phyloP scores from a whole-genome alignment of 1,139 yeast species.

The Eremothecium cymbalariae region DNA sequence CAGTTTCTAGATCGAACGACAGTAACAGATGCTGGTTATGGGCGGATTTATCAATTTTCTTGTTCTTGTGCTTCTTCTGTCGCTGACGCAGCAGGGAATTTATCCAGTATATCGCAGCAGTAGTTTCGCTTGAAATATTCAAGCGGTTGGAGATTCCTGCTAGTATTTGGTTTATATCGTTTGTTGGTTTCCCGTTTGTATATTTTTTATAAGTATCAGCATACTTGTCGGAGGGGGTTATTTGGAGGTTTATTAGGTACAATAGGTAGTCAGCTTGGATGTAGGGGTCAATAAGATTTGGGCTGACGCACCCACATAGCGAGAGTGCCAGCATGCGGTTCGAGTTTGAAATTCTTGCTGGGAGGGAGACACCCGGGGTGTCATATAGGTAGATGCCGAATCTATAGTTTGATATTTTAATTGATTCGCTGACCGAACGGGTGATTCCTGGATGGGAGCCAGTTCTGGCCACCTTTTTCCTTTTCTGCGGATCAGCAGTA shows the following conservation, averaged over 20 bases:
- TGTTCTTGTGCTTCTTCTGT: too few relatives aligned
- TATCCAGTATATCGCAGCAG: conserved; percentile 61
- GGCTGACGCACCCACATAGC: conserved; percentile 70
- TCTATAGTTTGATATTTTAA: conserved; percentile 54
- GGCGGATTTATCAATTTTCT: too few relatives aligned
- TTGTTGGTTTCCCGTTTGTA: conserved; percentile 56
- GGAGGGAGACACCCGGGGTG: conserved; percentile 89
- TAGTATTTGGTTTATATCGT: conserved; percentile 57
- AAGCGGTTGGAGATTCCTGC: conserved; percentile 43
- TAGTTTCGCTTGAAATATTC: conserved; percentile 43
- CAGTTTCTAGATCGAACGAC: too few relatives aligned
- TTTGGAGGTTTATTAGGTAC: conserved; percentile 61
- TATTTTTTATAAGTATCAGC: conserved; percentile 30
- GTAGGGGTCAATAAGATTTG: conserved; percentile 67
- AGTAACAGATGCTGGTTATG: too few relatives aligned
- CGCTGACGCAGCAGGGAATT: too few relatives aligned
- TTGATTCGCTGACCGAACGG: conserved; percentile 66
- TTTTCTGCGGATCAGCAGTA: conserved; percentile 24
- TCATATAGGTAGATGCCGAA: conserved; percentile 64
- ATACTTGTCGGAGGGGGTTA: conserved; percentile 27
- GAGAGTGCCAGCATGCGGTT: conserved; percentile 72
- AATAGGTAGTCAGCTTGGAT: conserved; percentile 81
- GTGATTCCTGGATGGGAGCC: conserved; percentile 94
- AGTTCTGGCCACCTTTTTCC: conserved; percentile 67
- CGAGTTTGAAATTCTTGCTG: conserved; percentile 51